phyloP scores from a whole-genome alignment of 2,329 filamentous ascomycete species.

The Venturia pyrina region DNA sequence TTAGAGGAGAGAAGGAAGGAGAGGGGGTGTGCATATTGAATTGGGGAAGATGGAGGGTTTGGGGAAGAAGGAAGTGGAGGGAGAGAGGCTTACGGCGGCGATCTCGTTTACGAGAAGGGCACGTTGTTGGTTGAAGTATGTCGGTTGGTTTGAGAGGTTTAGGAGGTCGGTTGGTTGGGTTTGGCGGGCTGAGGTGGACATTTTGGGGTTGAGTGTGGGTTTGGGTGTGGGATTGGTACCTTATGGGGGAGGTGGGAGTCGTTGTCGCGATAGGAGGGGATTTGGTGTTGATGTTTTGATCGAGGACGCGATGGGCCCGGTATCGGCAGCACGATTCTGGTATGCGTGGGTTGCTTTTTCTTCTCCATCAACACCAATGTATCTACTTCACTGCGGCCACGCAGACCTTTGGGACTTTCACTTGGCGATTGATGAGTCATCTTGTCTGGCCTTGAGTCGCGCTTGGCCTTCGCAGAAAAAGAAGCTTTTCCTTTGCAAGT shows the following conservation, averaged over 20 bases:
- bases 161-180: background rate
- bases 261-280: background rate
- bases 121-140: conserved; percentile 61
- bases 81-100: conserved; percentile 49
- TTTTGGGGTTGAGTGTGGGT: background rate
- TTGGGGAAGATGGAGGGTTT: background rate
- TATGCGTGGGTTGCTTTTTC: no score
- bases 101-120: conserved; percentile 63
- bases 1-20: background rate
- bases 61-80: conserved; percentile 8
- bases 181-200: background rate
- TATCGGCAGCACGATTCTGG: background rate
- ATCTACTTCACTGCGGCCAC: no score
- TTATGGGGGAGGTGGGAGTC: background rate
- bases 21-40: background rate
- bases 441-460: no score
- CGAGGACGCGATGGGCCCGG: background rate
- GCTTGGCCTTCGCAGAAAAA: no score
- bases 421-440: no score
- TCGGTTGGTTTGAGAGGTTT: background rate
- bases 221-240: background rate
- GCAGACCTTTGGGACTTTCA: no score
- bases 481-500: no score
- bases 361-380: no score
- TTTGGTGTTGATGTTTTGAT: background rate